Evolutionary conservation across 345 rosid genomes (phyloP).

Genomic region (Toxicodendron radicans): DNA sequence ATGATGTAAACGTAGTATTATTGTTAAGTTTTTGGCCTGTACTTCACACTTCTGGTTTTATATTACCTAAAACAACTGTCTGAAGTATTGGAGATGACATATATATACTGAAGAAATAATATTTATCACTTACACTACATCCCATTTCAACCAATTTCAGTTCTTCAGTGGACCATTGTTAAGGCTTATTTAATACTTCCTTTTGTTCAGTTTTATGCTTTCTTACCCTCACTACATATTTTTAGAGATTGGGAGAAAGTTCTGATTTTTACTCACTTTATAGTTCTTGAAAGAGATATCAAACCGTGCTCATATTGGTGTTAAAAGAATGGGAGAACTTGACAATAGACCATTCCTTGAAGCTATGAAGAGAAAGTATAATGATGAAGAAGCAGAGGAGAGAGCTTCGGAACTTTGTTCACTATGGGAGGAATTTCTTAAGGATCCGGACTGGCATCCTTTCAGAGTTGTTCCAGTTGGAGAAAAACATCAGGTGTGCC

Average conservation of each 20-base stretch:
- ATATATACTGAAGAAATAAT: constrained; percentile 1
- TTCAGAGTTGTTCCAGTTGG: constrained; percentile 53
- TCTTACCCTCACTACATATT: not conserved
- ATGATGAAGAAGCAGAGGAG: constrained; percentile 68
- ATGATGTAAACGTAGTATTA: too few relatives aligned
- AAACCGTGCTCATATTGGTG: constrained; percentile 51
- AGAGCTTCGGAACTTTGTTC: constrained; percentile 78
- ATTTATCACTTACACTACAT: not conserved
- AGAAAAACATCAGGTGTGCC: constrained; percentile 63
- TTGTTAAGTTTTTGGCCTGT: not conserved
- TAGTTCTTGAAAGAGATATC: constrained; percentile 64
- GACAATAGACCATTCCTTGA: constrained; percentile 70
- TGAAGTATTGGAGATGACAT: not conserved
- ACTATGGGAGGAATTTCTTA: constrained; percentile 90
- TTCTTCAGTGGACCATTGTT: too few relatives aligned
- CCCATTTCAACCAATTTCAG: too few relatives aligned
- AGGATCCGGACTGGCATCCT: constrained; percentile 97
- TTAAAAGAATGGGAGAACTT: constrained; percentile 98
- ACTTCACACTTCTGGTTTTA: not conserved
- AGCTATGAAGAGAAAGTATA: constrained; percentile 73
- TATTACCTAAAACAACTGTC: not conserved
- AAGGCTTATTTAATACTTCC: constrained; percentile 7
- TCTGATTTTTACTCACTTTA: constrained; percentile 18
- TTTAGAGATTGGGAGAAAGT: constrained; percentile 18
- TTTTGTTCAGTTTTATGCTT: constrained; percentile 5